Percentiles rank a stretch among this genome's conserved stretches.
Conservation (phyloP, 129 eudicot species). For the Calendula officinalis region DNA sequence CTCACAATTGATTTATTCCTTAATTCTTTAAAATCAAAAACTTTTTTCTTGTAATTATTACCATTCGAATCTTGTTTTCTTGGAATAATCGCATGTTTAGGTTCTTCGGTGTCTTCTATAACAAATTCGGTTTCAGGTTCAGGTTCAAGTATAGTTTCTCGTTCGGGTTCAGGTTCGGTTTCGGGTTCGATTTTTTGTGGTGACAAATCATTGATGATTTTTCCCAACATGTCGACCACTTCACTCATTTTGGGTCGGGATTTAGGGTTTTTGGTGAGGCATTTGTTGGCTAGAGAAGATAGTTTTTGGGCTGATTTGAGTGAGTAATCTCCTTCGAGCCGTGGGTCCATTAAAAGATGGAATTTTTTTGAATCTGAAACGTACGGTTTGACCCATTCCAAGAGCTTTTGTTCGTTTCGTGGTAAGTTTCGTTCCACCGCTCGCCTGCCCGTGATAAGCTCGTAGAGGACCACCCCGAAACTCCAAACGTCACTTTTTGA, state of each 20-base stretch:
- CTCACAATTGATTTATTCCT: conserved; percentile 69
- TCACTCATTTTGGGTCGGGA: conserved; percentile 88
- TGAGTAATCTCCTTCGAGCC: conserved; percentile 58
- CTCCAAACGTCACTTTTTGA: conserved; percentile 95
- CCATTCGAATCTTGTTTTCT: conserved; percentile 40
- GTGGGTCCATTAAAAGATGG: conserved; percentile 63
- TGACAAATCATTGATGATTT: conserved; percentile 52
- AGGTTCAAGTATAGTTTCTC: neutral
- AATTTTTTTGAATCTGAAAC: conserved; percentile 71
- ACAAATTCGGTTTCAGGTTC: conserved; percentile 7
- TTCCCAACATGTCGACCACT: conserved; percentile 61
- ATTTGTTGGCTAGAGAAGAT: conserved; percentile 71
- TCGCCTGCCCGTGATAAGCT: conserved; percentile 85
- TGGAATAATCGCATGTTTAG: conserved; percentile 25
- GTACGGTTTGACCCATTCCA: conserved; percentile 89
- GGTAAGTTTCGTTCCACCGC: conserved; percentile 85
- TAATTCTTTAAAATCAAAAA: conserved; percentile 58
- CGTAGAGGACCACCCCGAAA: conserved; percentile 87
- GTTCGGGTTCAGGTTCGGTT: conserved; percentile 15
- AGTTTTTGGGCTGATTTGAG: conserved; percentile 73
- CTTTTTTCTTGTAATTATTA: conserved; percentile 38
- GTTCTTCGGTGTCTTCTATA: conserved; percentile 36
- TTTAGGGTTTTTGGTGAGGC: conserved; percentile 70
- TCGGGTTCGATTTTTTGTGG: conserved; percentile 3
- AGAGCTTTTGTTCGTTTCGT: conserved; percentile 73